Evolutionary conservation across 768 basidiomycete species (phyloP).

Genomic region (Rhodotorula kratochvilovae): DNA sequence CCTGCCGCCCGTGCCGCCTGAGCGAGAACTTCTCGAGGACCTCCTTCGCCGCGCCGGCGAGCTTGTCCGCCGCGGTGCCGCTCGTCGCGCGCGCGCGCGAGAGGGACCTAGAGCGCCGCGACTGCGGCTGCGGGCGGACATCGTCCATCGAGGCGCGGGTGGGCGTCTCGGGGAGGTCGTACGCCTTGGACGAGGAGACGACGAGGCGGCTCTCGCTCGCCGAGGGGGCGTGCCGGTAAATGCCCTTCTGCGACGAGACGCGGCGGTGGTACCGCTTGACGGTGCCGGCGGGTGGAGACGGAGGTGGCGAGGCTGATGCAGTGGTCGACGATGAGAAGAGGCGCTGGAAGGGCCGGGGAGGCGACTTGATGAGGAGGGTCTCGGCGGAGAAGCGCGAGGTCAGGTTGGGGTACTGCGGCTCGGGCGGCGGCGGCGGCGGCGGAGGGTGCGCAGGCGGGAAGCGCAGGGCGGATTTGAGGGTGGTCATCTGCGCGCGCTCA

Average conservation of each 20-base stretch:
- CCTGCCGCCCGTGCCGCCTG: not conserved
- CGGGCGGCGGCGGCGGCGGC: not conserved
- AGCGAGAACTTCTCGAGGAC: conserved; percentile 12
- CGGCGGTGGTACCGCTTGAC: not conserved
- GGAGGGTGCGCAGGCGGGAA: conserved; percentile 6
- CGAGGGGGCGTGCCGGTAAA: conserved; percentile 5
- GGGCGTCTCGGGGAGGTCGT: conserved; percentile 4
- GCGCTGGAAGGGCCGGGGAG: conserved; percentile 11
- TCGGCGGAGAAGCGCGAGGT: conserved; percentile 35
- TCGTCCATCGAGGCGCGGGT: not conserved
- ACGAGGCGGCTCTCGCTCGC: conserved; percentile 23
- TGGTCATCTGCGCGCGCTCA: not conserved
- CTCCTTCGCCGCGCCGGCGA: conserved; percentile 25
- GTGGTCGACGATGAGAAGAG: conserved; percentile 9
- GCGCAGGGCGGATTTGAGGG: conserved; percentile 27
- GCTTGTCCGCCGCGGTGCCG: conserved; percentile 14
- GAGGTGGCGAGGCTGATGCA: not conserved
- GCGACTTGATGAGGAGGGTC: conserved; percentile 20
- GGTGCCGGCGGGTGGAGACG: not conserved
- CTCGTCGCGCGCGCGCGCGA: not conserved
- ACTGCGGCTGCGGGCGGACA: too few relatives aligned
- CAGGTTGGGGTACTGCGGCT: not conserved
- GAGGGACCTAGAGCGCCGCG: not conserved
- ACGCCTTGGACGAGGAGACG: not conserved
- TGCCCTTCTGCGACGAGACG: not conserved